Evolutionary conservation across 495 filamentous ascomycete species (phyloP), one percentile per base, ranked within the genome.

Genomic region (Bryoglossum gracile): DNA sequence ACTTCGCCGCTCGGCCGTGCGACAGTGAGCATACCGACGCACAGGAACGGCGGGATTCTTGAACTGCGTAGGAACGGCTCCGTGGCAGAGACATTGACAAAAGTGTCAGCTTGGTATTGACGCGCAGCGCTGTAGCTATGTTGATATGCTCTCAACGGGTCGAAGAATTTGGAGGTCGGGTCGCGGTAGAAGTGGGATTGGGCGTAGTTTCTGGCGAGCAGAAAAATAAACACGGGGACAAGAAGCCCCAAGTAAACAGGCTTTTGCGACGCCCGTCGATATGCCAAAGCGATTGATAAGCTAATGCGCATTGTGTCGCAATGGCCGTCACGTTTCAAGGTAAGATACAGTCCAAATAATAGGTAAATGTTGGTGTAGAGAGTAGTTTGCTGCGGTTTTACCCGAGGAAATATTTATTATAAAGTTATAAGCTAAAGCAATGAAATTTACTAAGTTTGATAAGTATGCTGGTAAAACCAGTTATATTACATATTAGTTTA

Each of bases 11-110:
- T 32, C 14, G 56, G 36, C 43, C 59, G 54, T 25, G 56, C 48
- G 1, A 65, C 53, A 16, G 56, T 63, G 19, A 62, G 58, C 19
- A 67, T 61, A 26, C 65, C 65, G 39, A 65, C 50, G 35, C 65
- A 67, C 23, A 62, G 19, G 14, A 53, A 48, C 5, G 59, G 58
- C 16, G 53, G 23, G 11, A 9, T 33, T 5, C 11, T 28, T 18
- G 38, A 17, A 17, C 5, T 49, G 22, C 43, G 43, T 6, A 11
- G 43, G 26, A 37, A 46, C 6, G 43, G 22, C 43, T 46, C 35
- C 28, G 43, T 46, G 25, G 22, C 25, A 8, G 43, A 46, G 21
- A 28, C 11, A 19, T 61, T 48, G 28, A 51, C 58, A 16, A 58
- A 51, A 42, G 37, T 33, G 13, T 54, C 16, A 11, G 59, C 59